These are phyloP conservation scores for Metschnikowia anglica DNA, from an alignment of 805 yeast genomes.

Conservation along the genomic window DNA sequence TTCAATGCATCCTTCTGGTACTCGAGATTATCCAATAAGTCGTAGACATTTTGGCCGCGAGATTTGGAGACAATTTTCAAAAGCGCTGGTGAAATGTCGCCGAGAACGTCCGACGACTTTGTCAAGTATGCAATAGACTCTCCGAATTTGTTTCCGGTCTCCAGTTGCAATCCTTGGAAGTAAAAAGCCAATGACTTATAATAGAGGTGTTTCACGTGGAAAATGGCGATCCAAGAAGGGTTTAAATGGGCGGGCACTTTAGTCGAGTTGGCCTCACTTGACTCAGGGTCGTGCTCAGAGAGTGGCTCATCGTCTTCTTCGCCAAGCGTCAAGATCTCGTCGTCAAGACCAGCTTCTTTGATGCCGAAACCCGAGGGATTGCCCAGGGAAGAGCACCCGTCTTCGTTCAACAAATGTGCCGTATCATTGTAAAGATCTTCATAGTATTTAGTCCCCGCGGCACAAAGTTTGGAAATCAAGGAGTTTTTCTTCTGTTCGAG, in stretches of 20 bases:
- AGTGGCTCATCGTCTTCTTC: slow-evolving; percentile 16
- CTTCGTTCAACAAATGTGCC: slow-evolving; percentile 20
- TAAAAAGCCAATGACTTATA: slow-evolving; percentile 61
- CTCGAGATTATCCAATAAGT: slow-evolving; percentile 40
- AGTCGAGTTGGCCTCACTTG: slow-evolving; percentile 11
- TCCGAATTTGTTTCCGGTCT: slow-evolving; percentile 62
- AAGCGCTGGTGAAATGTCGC: slow-evolving; percentile 24
- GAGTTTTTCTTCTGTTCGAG: slow-evolving; percentile 58
- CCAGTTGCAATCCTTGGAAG: slow-evolving; percentile 56
- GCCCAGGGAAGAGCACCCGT: slow-evolving; percentile 14
- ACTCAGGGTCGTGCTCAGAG: slow-evolving; percentile 15
- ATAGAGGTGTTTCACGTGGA: slow-evolving; percentile 53
- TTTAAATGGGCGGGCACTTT: slow-evolving; percentile 32
- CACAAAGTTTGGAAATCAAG: slow-evolving; percentile 72
- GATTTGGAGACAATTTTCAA: slow-evolving; percentile 24
- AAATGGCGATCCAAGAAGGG: slow-evolving; percentile 49
- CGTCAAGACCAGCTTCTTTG: slow-evolving; percentile 30
- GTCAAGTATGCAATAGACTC: slow-evolving; percentile 67
- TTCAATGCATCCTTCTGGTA: slow-evolving; percentile 40
- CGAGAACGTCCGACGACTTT: slow-evolving; percentile 47
- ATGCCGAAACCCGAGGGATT: slow-evolving; percentile 21
- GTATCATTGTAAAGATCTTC: slow-evolving; percentile 50
- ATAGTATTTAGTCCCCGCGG: slow-evolving; percentile 57
- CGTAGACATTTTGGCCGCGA: slow-evolving; percentile 31
- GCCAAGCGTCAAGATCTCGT: slow-evolving; percentile 16